Evolutionary conservation across 2,329 filamentous ascomycete genomes (phyloP).

Genomic region (Colletotrichum higginsianum): DNA sequence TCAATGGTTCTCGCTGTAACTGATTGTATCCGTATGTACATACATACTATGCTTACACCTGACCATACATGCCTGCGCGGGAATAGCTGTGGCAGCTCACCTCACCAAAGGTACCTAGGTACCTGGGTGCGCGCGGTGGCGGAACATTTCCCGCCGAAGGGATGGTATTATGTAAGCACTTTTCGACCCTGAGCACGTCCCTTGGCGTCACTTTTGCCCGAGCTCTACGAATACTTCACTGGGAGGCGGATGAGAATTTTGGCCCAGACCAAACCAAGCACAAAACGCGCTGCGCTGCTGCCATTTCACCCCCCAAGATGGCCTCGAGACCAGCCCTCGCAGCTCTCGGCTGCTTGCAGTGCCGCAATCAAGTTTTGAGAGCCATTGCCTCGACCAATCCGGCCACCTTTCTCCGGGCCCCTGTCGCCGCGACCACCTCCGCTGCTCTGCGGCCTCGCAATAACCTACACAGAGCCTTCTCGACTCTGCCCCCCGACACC

Average conservation of each 20-base stretch:
- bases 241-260: neutral
- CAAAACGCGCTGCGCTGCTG: too few relatives aligned
- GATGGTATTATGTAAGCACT: neutral
- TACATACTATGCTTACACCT: too few relatives aligned
- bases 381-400: constrained; percentile 43
- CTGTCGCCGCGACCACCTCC: constrained; percentile 4
- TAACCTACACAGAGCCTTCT: constrained; percentile 45
- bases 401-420: constrained; percentile 16
- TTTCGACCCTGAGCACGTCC: too few relatives aligned
- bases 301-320: constrained; percentile 41
- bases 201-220: neutral
- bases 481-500: constrained; percentile 43
- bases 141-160: neutral
- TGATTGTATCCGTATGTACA: too few relatives aligned
- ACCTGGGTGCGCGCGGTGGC: neutral
- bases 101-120: too few relatives aligned
- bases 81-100: too few relatives aligned
- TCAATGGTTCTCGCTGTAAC: too few relatives aligned
- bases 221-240: neutral
- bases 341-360: constrained; percentile 48
- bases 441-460: constrained; percentile 36
- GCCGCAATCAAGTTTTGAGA: constrained; percentile 46
- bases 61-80: too few relatives aligned
- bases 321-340: constrained; percentile 45
- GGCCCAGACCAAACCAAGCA: neutral